A percentile compares a stretch with the other conserved stretches of the same genome.
These are phyloP conservation scores for Adansonia digitata DNA, from an alignment of 345 rosid genomes.

Conservation along the genomic window DNA sequence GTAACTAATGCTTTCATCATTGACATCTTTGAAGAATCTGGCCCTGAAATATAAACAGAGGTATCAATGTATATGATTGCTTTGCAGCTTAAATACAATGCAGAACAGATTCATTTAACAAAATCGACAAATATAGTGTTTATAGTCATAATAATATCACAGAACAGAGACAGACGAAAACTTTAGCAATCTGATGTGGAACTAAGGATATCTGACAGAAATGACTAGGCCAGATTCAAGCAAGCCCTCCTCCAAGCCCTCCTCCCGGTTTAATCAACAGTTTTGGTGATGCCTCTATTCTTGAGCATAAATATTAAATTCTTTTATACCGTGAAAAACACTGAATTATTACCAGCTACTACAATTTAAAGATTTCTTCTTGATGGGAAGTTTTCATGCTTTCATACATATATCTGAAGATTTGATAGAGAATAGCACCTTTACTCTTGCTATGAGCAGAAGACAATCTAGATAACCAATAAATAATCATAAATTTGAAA, in stretches of 20 bases:
- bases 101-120: background rate
- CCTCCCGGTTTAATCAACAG: background rate
- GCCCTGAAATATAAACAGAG: constrained; percentile 36
- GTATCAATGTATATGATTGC: constrained; percentile 8
- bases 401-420: background rate
- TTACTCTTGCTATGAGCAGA: background rate
- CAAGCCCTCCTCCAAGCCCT: background rate
- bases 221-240: background rate
- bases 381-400: background rate
- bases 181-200: background rate
- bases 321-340: background rate
- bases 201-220: background rate
- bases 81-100: background rate
- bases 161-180: background rate
- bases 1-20: constrained; percentile 41
- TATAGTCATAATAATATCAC: background rate
- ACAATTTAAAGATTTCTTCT: background rate
- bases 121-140: background rate
- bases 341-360: background rate
- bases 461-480: background rate
- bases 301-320: background rate
- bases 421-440: constrained; percentile 3
- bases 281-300: background rate
- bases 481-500: background rate
- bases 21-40: constrained; percentile 40